Evolutionary conservation across 2,329 filamentous ascomycete genomes (phyloP).

Genomic region (Fusarium xylarioides): DNA sequence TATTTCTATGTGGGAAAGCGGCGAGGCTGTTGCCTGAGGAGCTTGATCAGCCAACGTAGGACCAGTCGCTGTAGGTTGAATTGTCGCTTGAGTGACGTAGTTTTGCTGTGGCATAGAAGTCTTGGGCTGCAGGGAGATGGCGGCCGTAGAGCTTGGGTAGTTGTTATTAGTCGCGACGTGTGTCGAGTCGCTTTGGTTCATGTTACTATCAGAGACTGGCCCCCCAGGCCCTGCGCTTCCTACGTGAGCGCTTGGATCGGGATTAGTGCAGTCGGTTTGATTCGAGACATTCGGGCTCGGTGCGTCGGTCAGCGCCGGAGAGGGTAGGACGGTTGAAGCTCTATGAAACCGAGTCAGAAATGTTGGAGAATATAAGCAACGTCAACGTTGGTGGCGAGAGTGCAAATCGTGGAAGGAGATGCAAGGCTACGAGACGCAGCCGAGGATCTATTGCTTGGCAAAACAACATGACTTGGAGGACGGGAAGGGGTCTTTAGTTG

Average conservation of each 20-base stretch:
- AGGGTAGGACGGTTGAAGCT: conserved; percentile 59
- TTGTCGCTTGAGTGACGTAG: not conserved
- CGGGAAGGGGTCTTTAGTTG: not conserved
- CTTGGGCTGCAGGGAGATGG: not conserved
- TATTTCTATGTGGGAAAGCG: not conserved
- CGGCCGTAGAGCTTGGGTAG: not conserved
- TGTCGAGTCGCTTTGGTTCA: conserved; percentile 7
- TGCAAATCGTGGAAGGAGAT: not conserved
- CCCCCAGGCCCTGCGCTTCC: conserved; percentile 9
- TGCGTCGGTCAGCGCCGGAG: conserved; percentile 71
- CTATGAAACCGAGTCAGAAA: conserved; percentile 32
- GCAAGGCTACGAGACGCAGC: conserved; percentile 4
- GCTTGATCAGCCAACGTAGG: not conserved
- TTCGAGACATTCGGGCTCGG: conserved; percentile 56
- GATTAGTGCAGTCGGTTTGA: conserved; percentile 48
- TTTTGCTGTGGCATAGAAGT: not conserved
- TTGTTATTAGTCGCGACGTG: conserved; percentile 12
- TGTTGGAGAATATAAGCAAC: not conserved
- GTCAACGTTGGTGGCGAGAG: not conserved
- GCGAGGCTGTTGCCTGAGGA: not conserved
- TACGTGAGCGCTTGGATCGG: conserved; percentile 18
- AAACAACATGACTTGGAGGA: not conserved
- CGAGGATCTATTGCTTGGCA: not conserved
- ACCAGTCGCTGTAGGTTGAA: not conserved
- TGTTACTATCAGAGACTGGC: conserved; percentile 10